A percentile compares a stretch with the other conserved stretches of the same genome.
Evolutionary conservation across 352 stramenopile species (phyloP).

Genomic region (Phytopythium cucurbitacearum): DNA sequence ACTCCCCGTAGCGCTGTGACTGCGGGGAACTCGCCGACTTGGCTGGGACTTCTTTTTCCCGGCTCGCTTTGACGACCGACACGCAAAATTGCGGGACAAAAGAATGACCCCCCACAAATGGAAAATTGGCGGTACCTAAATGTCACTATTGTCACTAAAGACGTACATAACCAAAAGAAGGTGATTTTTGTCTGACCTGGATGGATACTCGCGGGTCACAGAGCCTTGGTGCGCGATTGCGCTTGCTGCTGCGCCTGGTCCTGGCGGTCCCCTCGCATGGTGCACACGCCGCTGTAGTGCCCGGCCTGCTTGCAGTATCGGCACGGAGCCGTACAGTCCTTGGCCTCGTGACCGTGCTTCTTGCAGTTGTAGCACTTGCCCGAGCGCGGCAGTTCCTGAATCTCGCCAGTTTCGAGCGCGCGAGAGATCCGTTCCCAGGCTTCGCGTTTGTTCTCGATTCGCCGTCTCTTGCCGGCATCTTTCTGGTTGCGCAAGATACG

Average conservation of each 20-base stretch:
- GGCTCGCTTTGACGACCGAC: no score
- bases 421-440: slow-evolving; percentile 44
- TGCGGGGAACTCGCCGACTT: no score
- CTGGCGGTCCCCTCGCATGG: slow-evolving; percentile 54
- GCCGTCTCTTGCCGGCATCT: slow-evolving; percentile 65
- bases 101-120: not conserved
- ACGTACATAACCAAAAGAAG: no score
- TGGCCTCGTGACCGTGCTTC: slow-evolving; percentile 70
- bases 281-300: slow-evolving; percentile 74
- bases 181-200: no score
- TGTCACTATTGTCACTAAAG: no score
- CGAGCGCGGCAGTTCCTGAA: slow-evolving; percentile 36
- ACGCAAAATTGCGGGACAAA: no score
- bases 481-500: slow-evolving; percentile 73
- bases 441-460: slow-evolving; percentile 62
- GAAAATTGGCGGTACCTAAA: not conserved
- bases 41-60: no score
- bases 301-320: slow-evolving; percentile 73
- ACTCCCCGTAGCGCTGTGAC: no score
- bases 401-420: slow-evolving; percentile 43
- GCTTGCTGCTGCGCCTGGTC: slow-evolving; percentile 48
- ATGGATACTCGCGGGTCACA: slow-evolving; percentile 16
- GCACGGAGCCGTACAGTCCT: slow-evolving; percentile 67
- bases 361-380: slow-evolving; percentile 86
- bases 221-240: slow-evolving; percentile 59